Percentiles rank a stretch among this genome's conserved stretches.
These are phyloP conservation scores for Lentinula detonsa DNA, from an alignment of 768 basidiomycete genomes.

Conservation along the genomic window DNA sequence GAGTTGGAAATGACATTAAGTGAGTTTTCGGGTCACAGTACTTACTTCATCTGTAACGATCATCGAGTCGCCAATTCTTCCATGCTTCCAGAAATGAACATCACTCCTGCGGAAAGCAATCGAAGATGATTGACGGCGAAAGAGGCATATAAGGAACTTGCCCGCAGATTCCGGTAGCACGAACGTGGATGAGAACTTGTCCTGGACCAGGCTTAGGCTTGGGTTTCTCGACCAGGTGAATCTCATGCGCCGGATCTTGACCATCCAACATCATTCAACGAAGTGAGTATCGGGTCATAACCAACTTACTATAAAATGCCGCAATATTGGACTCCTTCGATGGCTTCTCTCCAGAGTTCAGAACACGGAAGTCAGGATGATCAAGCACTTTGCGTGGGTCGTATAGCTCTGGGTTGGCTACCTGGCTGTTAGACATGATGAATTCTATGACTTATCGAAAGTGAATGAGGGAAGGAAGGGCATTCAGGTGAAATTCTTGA, in stretches of 20 bases:
- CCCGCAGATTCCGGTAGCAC: slow-evolving; percentile 70
- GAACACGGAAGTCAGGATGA: slow-evolving; percentile 48
- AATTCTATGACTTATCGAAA: not conserved
- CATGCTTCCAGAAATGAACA: slow-evolving; percentile 72
- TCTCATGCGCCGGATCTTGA: slow-evolving; percentile 49
- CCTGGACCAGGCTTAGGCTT: slow-evolving; percentile 54
- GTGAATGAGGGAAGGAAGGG: not conserved
- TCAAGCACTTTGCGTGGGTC: slow-evolving; percentile 50
- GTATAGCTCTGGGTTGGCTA: slow-evolving; percentile 41
- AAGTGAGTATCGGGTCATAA: not conserved
- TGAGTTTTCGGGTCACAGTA: not conserved
- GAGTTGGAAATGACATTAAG: not conserved
- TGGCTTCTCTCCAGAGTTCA: slow-evolving; percentile 44
- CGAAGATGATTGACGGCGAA: not conserved
- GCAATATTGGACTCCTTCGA: slow-evolving; percentile 47
- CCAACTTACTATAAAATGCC: slow-evolving; percentile 38
- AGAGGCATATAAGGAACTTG: slow-evolving; percentile 19
- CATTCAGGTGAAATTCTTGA: not conserved
- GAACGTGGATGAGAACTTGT: slow-evolving; percentile 60
- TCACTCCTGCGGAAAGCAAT: slow-evolving; percentile 42
- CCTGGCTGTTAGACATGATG: slow-evolving; percentile 22
- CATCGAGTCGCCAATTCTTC: slow-evolving; percentile 64
- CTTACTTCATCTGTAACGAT: slow-evolving; percentile 59
- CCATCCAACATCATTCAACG: not conserved
- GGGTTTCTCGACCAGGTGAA: slow-evolving; percentile 64